These are phyloP conservation scores for Erysimum pusillum DNA, from an alignment of 441 rosid genomes.

Conservation along the genomic window DNA sequence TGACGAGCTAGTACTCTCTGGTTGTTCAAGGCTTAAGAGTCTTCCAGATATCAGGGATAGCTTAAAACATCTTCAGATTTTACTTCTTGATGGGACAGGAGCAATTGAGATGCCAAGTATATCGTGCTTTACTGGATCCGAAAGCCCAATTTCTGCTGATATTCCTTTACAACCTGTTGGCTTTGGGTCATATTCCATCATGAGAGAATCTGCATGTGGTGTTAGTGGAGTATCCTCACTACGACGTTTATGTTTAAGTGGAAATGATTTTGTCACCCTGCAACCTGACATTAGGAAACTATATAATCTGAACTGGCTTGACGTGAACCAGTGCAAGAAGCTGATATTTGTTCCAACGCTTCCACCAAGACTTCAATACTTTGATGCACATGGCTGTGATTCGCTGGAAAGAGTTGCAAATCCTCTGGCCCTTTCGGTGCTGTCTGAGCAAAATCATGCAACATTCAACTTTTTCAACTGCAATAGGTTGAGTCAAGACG, in stretches of 20 bases:
- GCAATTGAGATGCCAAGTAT: neutral
- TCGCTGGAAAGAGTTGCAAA: neutral
- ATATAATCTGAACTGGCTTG: neutral
- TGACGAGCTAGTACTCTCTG: conserved; percentile 12
- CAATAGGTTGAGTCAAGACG: conserved; percentile 9
- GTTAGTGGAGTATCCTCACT: neutral
- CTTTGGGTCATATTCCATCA: neutral
- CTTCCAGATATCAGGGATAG: conserved; percentile 4
- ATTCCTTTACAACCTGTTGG: neutral
- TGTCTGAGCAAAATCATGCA: neutral
- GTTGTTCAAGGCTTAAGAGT: conserved; percentile 21
- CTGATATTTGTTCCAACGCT: neutral
- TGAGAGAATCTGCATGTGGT: neutral
- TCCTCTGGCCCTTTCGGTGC: neutral
- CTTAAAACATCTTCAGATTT: conserved; percentile 25
- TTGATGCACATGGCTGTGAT: neutral
- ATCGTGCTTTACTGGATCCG: neutral
- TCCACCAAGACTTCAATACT: neutral
- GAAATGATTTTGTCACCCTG: neutral
- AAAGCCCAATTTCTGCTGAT: neutral
- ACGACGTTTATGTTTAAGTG: neutral
- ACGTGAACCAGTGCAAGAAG: conserved; percentile 31
- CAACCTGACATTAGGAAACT: conserved; percentile 19
- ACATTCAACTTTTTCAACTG: conserved; percentile 27
- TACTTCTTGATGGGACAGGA: conserved; percentile 26